These are phyloP conservation scores for Udeniomyces megalosporus DNA, from an alignment of 768 basidiomycete genomes.

Conservation along the genomic window DNA sequence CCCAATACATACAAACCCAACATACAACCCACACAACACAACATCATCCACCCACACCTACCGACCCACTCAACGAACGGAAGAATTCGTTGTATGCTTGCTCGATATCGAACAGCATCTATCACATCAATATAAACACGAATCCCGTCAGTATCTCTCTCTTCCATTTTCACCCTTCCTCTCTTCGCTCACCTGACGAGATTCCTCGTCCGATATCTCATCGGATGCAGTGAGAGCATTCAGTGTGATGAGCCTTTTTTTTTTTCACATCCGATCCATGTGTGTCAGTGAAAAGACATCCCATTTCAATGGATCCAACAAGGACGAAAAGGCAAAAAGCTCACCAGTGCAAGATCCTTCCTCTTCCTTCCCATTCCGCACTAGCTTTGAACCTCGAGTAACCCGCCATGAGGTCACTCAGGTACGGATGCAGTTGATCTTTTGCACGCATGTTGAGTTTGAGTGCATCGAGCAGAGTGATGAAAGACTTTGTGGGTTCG, in stretches of 20 bases:
- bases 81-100: constrained; percentile 91
- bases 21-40: no score
- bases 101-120: constrained; percentile 94
- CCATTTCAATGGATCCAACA: not conserved
- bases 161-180: not conserved
- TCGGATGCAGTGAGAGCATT: constrained; percentile 96
- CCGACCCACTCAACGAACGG: constrained; percentile 24
- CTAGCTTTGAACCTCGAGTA: constrained; percentile 89
- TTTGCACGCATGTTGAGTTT: constrained; percentile 87
- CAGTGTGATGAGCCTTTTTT: constrained; percentile 74
- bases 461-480: constrained; percentile 96
- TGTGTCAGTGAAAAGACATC: no score
- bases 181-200: constrained; percentile 45
- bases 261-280: not conserved
- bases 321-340: constrained; percentile 20
- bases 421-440: constrained; percentile 83
- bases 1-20: no score
- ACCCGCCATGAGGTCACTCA: constrained; percentile 87
- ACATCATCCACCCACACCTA: no score
- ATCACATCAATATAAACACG: not conserved
- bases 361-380: constrained; percentile 91
- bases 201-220: constrained; percentile 87
- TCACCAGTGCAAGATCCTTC: constrained; percentile 82
- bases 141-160: not conserved
- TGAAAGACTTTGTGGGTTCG: constrained; percentile 62